phyloP scores from a whole-genome alignment of 352 stramenopile species.

The Saprolegnia parasitica region DNA sequence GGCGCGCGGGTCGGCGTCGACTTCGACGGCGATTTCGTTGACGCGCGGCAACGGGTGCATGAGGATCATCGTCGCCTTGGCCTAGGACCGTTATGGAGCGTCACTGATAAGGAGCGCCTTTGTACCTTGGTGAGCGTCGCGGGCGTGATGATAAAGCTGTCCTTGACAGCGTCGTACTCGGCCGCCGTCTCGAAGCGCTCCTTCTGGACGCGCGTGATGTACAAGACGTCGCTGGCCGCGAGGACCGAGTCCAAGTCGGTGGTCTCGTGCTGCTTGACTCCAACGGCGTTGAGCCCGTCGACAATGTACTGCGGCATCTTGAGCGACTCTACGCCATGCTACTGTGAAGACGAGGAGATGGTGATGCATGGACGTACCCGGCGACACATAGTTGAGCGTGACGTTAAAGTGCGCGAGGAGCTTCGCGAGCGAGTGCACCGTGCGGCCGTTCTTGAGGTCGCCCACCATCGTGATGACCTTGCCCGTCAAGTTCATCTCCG shows the following conservation, averaged over 20 bases:
- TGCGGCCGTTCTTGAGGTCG: slow-evolving; percentile 98
- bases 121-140: slow-evolving; percentile 49
- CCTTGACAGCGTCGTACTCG: slow-evolving; percentile 94
- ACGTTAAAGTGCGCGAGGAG: slow-evolving; percentile 90
- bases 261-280: slow-evolving; percentile 84
- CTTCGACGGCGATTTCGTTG: slow-evolving; percentile 95
- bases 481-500: slow-evolving; percentile 49
- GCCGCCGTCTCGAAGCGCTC: slow-evolving; percentile 94
- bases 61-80: slow-evolving; percentile 92
- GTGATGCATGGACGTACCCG: slow-evolving; percentile 32
- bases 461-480: slow-evolving; percentile 96
- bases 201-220: slow-evolving; percentile 98
- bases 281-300: slow-evolving; percentile 56
- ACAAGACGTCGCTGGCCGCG: slow-evolving; percentile 93
- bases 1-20: slow-evolving; percentile 93
- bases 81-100: slow-evolving; percentile 29
- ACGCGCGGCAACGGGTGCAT: slow-evolving; percentile 98
- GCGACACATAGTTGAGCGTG: slow-evolving; percentile 90
- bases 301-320: slow-evolving; percentile 82
- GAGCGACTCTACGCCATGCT: slow-evolving; percentile 46
- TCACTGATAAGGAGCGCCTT: background rate
- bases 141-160: slow-evolving; percentile 76
- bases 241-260: slow-evolving; percentile 85
- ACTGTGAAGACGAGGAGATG: background rate
- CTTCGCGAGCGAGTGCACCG: slow-evolving; percentile 96